Conservation (phyloP, 2,329 filamentous ascomycete genomes). For the Venturia asperata region DNA sequence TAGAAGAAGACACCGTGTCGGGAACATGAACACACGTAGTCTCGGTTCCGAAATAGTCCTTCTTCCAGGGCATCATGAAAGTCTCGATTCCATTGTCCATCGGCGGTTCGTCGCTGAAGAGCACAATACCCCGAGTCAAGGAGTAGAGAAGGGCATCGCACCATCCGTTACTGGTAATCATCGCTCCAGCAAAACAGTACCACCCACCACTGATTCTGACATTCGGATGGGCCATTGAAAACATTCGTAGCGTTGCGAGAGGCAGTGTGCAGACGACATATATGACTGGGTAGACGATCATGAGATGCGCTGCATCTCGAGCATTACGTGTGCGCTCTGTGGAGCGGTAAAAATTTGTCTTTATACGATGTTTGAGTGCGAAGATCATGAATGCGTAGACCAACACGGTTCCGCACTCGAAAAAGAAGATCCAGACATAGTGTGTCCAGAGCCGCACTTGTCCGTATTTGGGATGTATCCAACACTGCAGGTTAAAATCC, state of each 20-base stretch:
- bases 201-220: conserved; percentile 23
- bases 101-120: conserved; percentile 43
- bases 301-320: conserved; percentile 46
- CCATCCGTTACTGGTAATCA: conserved; percentile 53
- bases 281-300: conserved; percentile 61
- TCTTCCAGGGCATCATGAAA: conserved; percentile 27
- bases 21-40: conserved; percentile 36
- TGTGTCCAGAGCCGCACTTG: conserved; percentile 53
- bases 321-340: conserved; percentile 24
- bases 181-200: conserved; percentile 42
- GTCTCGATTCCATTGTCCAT: conserved; percentile 15
- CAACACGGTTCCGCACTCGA: conserved; percentile 45
- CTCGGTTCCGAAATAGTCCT: conserved; percentile 39
- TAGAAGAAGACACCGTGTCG: conserved; percentile 26
- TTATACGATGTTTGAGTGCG: conserved; percentile 34
- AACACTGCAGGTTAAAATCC: conserved; percentile 43
- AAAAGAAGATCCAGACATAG: conserved; percentile 58
- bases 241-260: conserved; percentile 57
- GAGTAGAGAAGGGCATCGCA: conserved; percentile 54
- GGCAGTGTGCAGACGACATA: conserved; percentile 64
- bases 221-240: conserved; percentile 48
- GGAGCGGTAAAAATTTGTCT: conserved; percentile 29
- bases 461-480: conserved; percentile 52
- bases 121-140: conserved; percentile 48
- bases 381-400: conserved; percentile 42